Evolutionary conservation across 495 filamentous ascomycete species (phyloP).

Genomic region (Platismatia glauca): DNA sequence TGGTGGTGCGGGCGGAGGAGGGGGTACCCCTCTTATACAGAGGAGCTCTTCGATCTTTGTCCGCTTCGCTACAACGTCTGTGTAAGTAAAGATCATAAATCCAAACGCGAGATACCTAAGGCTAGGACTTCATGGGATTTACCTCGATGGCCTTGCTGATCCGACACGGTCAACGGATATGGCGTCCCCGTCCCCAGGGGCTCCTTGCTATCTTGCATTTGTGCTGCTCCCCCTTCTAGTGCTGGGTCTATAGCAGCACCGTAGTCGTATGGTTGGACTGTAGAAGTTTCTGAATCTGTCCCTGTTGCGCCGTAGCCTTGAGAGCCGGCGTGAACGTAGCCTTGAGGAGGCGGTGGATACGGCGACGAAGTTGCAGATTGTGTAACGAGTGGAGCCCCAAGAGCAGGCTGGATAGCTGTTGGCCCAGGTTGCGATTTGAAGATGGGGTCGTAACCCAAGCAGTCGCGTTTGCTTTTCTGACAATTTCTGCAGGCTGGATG

Average conservation of each 20-base stretch:
- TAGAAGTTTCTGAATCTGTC: slow-evolving; percentile 39
- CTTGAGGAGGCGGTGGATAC: slow-evolving; percentile 45
- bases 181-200: slow-evolving; percentile 33
- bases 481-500: slow-evolving; percentile 95
- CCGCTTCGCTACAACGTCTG: slow-evolving; percentile 50
- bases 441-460: slow-evolving; percentile 94
- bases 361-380: slow-evolving; percentile 33
- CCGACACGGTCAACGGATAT: slow-evolving; percentile 32
- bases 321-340: slow-evolving; percentile 46
- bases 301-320: slow-evolving; percentile 25
- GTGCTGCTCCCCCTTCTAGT: slow-evolving; percentile 36
- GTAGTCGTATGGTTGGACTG: slow-evolving; percentile 51
- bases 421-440: slow-evolving; percentile 83
- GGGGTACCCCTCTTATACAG: slow-evolving; percentile 52
- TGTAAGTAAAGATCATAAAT: not conserved
- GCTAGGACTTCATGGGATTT: slow-evolving; percentile 1
- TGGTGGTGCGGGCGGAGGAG: slow-evolving; percentile 50
- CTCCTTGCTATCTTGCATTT: slow-evolving; percentile 27
- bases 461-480: slow-evolving; percentile 96
- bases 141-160: slow-evolving; percentile 37
- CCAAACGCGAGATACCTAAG: not conserved
- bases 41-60: slow-evolving; percentile 71
- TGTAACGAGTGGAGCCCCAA: slow-evolving; percentile 42
- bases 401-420: slow-evolving; percentile 69
- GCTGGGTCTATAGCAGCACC: slow-evolving; percentile 66